phyloP scores from a whole-genome alignment of 768 basidiomycete genomes.

The Pleurotus cornucopiae region DNA sequence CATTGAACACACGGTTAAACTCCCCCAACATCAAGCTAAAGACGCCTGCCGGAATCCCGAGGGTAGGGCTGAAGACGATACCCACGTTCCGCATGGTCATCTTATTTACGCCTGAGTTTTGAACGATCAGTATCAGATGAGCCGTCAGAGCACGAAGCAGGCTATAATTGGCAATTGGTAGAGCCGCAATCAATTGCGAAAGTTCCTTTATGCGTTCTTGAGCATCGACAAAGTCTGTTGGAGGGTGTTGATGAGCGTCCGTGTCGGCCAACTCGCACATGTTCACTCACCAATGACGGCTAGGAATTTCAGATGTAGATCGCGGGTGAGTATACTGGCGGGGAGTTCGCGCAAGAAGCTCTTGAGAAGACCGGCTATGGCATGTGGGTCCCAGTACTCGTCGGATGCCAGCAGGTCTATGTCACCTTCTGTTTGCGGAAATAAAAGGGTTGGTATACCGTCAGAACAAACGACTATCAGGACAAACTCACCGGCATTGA shows the following conservation, averaged over 20 bases:
- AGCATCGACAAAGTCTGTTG: slow-evolving; percentile 79
- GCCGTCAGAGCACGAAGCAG: slow-evolving; percentile 91
- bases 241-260: slow-evolving; percentile 12
- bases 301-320: slow-evolving; percentile 87
- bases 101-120: slow-evolving; percentile 87
- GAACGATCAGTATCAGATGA: slow-evolving; percentile 91
- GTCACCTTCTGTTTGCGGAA: slow-evolving; percentile 76
- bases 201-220: slow-evolving; percentile 88
- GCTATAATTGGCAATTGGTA: slow-evolving; percentile 92
- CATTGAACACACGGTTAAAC: slow-evolving; percentile 92
- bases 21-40: slow-evolving; percentile 93
- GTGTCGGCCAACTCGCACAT: slow-evolving; percentile 2
- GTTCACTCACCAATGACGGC: slow-evolving; percentile 79
- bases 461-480: slow-evolving; percentile 7
- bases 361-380: slow-evolving; percentile 93
- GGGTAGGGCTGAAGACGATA: slow-evolving; percentile 96
- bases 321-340: slow-evolving; percentile 86
- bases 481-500: slow-evolving; percentile 70
- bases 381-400: slow-evolving; percentile 97
- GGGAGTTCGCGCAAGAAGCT: slow-evolving; percentile 91
- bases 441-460: slow-evolving; percentile 9
- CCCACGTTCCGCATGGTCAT: slow-evolving; percentile 99
- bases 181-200: slow-evolving; percentile 75
- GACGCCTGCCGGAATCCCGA: slow-evolving; percentile 96
- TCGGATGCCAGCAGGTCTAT: slow-evolving; percentile 82